phyloP scores from a whole-genome alignment of 2,329 filamentous ascomycete species.

The Aureobasidium subglaciale region DNA sequence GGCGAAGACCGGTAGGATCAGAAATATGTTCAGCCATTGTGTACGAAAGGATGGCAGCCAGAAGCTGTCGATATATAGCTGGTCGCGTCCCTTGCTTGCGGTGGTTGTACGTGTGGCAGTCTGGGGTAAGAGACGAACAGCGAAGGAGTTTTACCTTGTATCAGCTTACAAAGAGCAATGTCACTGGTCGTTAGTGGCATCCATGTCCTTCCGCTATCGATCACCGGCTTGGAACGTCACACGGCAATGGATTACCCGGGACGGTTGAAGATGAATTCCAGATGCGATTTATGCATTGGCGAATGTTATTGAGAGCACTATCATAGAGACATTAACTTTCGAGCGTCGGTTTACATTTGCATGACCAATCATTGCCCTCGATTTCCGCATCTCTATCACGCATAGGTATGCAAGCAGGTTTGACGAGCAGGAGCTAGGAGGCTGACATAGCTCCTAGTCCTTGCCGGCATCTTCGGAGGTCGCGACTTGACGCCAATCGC shows the following conservation, averaged over 20 bases:
- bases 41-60: neutral
- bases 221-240: slow-evolving; percentile 5
- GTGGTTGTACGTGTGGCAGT: neutral
- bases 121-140: neutral
- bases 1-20: slow-evolving; percentile 13
- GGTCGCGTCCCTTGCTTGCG: neutral
- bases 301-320: no score
- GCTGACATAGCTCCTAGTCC: neutral
- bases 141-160: neutral
- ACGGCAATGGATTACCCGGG: neutral
- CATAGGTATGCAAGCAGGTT: neutral
- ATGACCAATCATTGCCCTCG: no score
- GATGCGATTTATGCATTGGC: no score
- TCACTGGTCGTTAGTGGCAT: neutral
- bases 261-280: neutral
- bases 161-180: neutral
- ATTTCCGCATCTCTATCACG: neutral
- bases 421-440: neutral
- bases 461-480: slow-evolving; percentile 1
- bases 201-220: neutral
- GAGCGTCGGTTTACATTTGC: neutral
- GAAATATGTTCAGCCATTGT: neutral
- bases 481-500: neutral
- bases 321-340: no score
- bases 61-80: neutral